Evolutionary conservation across 306 rosid species (phyloP).

Genomic region (Inga oerstediana): DNA sequence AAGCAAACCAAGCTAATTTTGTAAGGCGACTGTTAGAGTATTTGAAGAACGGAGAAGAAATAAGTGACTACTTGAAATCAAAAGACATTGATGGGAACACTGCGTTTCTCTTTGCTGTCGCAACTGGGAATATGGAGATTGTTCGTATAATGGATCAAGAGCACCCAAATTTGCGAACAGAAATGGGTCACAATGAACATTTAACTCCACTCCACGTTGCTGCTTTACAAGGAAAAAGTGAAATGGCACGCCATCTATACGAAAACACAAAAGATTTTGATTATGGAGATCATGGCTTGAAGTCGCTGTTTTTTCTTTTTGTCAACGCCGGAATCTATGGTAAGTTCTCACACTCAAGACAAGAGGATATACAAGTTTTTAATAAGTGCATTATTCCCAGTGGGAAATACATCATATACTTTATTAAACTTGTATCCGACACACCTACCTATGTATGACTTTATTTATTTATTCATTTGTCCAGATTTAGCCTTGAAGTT

Average conservation of each 20-base stretch:
- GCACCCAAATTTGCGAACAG: no score
- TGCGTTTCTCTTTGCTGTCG: background rate
- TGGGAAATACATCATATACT: background rate
- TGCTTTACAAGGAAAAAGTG: background rate
- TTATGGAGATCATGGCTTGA: no score
- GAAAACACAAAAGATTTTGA: accelerated
- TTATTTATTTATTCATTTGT: no score
- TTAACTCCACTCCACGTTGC: background rate
- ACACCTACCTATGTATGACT: no score
- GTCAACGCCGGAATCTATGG: background rate
- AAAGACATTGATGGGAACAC: background rate
- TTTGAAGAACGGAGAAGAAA: background rate
- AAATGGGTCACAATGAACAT: background rate
- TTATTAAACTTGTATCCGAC: background rate
- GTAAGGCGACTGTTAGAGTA: background rate
- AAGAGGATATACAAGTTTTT: background rate
- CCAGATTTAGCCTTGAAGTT: background rate
- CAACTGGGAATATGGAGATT: background rate
- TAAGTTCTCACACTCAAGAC: background rate
- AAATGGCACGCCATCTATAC: background rate
- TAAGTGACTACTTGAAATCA: background rate
- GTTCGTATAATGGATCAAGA: background rate
- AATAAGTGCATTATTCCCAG: no score
- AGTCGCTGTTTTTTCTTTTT: no score
- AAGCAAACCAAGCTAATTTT: background rate